Conservation (phyloP, 495 filamentous ascomycete genomes). For the Talaromyces borbonicus region DNA sequence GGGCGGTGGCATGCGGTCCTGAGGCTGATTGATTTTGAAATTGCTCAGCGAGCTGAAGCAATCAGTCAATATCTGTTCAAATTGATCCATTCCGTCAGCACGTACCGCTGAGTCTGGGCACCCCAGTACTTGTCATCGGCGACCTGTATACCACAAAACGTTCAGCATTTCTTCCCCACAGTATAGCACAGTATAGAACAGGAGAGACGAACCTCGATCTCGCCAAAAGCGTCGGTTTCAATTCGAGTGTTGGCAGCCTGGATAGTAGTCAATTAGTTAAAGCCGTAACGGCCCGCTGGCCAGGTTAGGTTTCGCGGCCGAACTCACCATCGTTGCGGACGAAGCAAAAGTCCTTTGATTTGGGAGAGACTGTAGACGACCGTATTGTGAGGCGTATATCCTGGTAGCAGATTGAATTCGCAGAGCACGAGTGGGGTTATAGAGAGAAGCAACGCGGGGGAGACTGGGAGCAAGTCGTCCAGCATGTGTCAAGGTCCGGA, state of each 20-base stretch:
- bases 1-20: constrained; percentile 94
- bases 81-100: background rate
- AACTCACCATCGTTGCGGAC: constrained; percentile 34
- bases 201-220: constrained; percentile 54
- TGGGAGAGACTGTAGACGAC: constrained; percentile 31
- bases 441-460: constrained; percentile 7
- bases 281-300: background rate
- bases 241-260: constrained; percentile 46
- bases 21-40: constrained; percentile 98
- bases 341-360: constrained; percentile 36
- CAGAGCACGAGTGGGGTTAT: constrained; percentile 5
- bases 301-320: too few relatives aligned
- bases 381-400: constrained; percentile 18
- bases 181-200: too few relatives aligned
- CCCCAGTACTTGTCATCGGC: constrained; percentile 96
- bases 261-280: background rate
- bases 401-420: background rate
- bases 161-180: constrained; percentile 14
- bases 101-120: constrained; percentile 85
- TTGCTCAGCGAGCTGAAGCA: constrained; percentile 68
- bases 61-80: constrained; percentile 10
- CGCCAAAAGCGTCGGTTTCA: constrained; percentile 96
- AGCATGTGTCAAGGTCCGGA: constrained; percentile 9
- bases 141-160: constrained; percentile 42
- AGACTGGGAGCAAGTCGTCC: constrained; percentile 5